These are phyloP conservation scores for Eucalyptus globulus DNA, from an alignment of 345 rosid species.

Conservation along the genomic window DNA sequence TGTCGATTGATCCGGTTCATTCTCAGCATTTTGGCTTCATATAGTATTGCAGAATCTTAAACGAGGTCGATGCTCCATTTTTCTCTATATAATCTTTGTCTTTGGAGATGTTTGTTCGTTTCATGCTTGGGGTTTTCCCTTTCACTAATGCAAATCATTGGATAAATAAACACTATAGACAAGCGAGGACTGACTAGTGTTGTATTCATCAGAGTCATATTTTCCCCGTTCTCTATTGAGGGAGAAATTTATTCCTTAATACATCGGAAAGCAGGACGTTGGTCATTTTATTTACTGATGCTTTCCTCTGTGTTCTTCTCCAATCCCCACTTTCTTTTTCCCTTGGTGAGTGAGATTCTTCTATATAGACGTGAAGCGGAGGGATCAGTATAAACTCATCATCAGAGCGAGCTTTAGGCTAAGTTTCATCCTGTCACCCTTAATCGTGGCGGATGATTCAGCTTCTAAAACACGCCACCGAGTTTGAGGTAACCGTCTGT, in stretches of 20 bases:
- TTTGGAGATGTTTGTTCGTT: background rate
- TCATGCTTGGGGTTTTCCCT: background rate
- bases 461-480: background rate
- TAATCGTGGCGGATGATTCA: background rate
- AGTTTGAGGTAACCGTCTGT: background rate
- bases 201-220: background rate
- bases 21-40: background rate
- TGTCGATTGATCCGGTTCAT: background rate
- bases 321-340: background rate
- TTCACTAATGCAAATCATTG: background rate
- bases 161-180: background rate
- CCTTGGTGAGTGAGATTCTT: background rate
- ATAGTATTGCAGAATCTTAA: background rate
- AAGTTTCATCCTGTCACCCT: background rate
- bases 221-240: background rate
- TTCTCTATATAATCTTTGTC: background rate
- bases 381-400: background rate
- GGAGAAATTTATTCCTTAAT: background rate
- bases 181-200: background rate
- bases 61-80: background rate
- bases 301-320: background rate
- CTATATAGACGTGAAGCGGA: background rate
- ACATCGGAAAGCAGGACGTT: background rate
- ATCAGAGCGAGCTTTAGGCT: background rate
- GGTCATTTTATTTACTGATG: background rate